Conservation (phyloP, 2,329 filamentous ascomycete genomes). For the Aspergillus persii region DNA sequence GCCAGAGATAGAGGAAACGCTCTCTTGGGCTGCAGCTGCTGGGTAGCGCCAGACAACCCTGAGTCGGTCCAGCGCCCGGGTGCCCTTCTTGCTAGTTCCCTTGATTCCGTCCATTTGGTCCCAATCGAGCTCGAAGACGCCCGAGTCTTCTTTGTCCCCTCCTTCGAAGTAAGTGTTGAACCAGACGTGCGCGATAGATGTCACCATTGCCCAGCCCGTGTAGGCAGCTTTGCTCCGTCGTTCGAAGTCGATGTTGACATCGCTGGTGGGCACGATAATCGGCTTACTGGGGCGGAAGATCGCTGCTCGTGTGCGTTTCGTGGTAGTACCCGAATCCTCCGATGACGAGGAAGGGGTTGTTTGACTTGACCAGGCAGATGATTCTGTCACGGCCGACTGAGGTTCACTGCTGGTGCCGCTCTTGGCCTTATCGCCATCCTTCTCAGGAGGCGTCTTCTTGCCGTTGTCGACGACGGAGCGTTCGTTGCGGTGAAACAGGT, state of each 20-base stretch:
- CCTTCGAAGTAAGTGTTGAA: conserved; percentile 96
- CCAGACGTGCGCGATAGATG: conserved; percentile 91
- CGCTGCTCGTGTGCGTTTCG: conserved; percentile 65
- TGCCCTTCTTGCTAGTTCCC: conserved; percentile 78
- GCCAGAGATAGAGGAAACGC: conserved; percentile 17
- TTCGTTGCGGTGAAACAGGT: conserved; percentile 73
- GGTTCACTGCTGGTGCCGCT: conserved; percentile 2
- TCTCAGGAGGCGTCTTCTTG: conserved; percentile 55
- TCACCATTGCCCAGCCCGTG: conserved; percentile 81
- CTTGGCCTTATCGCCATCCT: conserved; percentile 27
- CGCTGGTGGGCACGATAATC: conserved; percentile 72
- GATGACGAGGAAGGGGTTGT: conserved; percentile 4
- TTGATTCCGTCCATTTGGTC: conserved; percentile 91
- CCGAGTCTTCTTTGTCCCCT: conserved; percentile 66
- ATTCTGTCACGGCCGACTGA: conserved; percentile 10
- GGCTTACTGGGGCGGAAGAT: conserved; percentile 71
- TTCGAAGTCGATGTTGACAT: conserved; percentile 88
- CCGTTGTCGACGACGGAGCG: conserved; percentile 51
- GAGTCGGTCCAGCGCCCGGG: conserved; percentile 74
- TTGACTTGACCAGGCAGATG: neutral
- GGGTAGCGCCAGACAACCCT: conserved; percentile 76
- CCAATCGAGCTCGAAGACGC: conserved; percentile 70
- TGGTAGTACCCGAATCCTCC: conserved; percentile 37
- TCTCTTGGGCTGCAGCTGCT: conserved; percentile 22
- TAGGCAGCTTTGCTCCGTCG: conserved; percentile 77